A percentile compares a stretch with the other conserved stretches of the same genome.
Conservation (phyloP, 768 basidiomycete genomes). For the Boletus sp. region DNA sequence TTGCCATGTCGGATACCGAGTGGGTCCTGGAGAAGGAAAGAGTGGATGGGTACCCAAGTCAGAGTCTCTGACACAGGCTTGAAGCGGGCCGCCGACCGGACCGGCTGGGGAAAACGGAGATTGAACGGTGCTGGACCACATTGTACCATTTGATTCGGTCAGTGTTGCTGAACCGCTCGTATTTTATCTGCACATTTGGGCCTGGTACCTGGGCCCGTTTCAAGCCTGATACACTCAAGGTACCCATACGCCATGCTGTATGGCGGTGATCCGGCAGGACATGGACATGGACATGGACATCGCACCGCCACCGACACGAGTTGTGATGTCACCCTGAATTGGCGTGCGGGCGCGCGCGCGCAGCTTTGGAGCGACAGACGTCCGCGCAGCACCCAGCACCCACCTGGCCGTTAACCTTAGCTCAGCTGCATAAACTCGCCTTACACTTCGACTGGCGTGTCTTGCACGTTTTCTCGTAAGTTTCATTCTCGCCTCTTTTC, state of each 20-base stretch:
- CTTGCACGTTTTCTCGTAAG: slow-evolving; percentile 33
- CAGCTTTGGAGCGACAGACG: slow-evolving; percentile 13
- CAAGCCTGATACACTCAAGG: background rate
- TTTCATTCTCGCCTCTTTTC: slow-evolving; percentile 24
- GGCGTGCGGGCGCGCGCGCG: slow-evolving; percentile 5
- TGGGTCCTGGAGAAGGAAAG: background rate
- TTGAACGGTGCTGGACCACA: background rate
- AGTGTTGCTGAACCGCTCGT: no score
- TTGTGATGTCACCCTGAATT: slow-evolving; percentile 29
- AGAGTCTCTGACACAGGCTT: background rate
- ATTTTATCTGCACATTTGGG: background rate
- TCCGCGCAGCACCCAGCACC: slow-evolving; percentile 12
- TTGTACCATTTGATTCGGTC: background rate
- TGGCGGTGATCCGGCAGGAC: slow-evolving; percentile 6
- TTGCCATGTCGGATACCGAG: slow-evolving; percentile 35
- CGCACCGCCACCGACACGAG: slow-evolving; percentile 25
- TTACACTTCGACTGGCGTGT: slow-evolving; percentile 26
- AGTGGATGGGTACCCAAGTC: background rate
- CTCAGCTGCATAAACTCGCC: slow-evolving; percentile 6
- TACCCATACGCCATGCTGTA: slow-evolving; percentile 4
- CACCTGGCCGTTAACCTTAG: slow-evolving; percentile 8
- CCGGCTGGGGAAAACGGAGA: background rate
- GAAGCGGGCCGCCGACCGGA: background rate
- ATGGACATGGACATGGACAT: background rate
- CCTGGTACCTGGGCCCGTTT: slow-evolving; percentile 1